These are phyloP conservation scores for Tylopilus subfusipes DNA, from an alignment of 768 basidiomycete species.

Conservation along the genomic window DNA sequence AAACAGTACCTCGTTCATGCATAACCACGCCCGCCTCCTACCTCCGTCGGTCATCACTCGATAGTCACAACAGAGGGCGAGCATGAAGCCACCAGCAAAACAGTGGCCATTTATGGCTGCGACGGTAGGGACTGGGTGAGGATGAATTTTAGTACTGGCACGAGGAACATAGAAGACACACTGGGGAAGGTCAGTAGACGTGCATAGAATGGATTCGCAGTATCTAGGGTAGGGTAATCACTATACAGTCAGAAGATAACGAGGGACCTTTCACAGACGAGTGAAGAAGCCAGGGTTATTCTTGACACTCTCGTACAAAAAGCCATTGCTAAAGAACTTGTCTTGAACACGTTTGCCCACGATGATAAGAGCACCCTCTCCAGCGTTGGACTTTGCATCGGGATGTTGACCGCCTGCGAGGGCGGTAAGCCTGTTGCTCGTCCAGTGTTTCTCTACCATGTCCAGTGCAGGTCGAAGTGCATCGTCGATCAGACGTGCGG, in stretches of 20 bases:
- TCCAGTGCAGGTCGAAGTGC: constrained; percentile 71
- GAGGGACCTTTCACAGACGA: constrained; percentile 37
- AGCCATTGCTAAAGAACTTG: constrained; percentile 88
- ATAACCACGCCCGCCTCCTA: constrained; percentile 75
- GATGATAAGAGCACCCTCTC: constrained; percentile 70
- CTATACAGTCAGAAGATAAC: background rate
- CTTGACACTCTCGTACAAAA: constrained; percentile 55
- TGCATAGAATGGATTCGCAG: constrained; percentile 68
- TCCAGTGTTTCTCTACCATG: constrained; percentile 71
- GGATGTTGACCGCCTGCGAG: constrained; percentile 38
- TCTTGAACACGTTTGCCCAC: constrained; percentile 72
- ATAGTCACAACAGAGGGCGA: constrained; percentile 83
- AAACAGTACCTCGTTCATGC: constrained; percentile 80
- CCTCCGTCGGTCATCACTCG: constrained; percentile 83
- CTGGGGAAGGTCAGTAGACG: constrained; percentile 76
- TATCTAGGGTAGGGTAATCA: constrained; percentile 40
- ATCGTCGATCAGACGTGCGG: constrained; percentile 50
- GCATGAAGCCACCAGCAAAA: constrained; percentile 79
- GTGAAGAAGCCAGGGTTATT: constrained; percentile 62
- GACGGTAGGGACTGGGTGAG: constrained; percentile 63
- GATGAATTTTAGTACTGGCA: background rate
- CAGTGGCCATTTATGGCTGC: constrained; percentile 83
- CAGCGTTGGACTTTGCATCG: constrained; percentile 32
- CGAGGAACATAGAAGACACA: constrained; percentile 33
- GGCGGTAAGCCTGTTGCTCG: constrained; percentile 45